Evolutionary conservation across 2,329 filamentous ascomycete genomes (phyloP), one percentile per base, ranked within the genome.

Genomic region (Fusarium sp.): DNA sequence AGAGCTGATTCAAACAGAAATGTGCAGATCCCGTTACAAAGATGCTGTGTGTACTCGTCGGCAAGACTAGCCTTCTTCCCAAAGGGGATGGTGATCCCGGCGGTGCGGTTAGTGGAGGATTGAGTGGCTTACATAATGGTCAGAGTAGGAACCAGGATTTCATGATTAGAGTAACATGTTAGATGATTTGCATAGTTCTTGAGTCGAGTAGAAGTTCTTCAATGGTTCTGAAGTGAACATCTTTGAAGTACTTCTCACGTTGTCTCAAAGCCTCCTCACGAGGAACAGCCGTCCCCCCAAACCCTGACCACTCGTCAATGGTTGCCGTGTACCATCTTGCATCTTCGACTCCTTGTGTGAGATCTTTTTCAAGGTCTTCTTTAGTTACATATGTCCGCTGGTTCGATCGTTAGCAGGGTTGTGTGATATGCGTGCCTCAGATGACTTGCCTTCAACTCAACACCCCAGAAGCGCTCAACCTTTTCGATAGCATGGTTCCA

Each of bases 401-500:
- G 9, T 29, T 35, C 20, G 14, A 9, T 3, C 14, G 20, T 62
- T 13, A 62, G 40, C 14, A 27, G 16, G 18, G 11, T 27, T 10
- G 24, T 10, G 7, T 13, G 5, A 22, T 3, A 7, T 10, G 27
- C 45, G 57, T 8, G 24, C 3, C 31, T 14, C 14, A 37, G n/a
- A 18, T n/a, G 13, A 31, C 27, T 6, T 22, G 13, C 57, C 37
- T 45, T 42, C 38, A 60, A 11, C 38, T 42, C 24, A 31, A 60
- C 57, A 18, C 40, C 59, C 27, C 45, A 47, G 5, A 61, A 61
- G 14, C n/a, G 40, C 14, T 61, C 59, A 14, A 63, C 61, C 13
- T 63, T 63, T 4, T 42, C 35, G 10, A 63, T 63, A 5, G 61
- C 61, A 24, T 63, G 14, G 1, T 63, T 56, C 61, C 61, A 63